phyloP scores from a whole-genome alignment of 2,329 filamentous ascomycete species.

The Lachnellula willkommii region DNA sequence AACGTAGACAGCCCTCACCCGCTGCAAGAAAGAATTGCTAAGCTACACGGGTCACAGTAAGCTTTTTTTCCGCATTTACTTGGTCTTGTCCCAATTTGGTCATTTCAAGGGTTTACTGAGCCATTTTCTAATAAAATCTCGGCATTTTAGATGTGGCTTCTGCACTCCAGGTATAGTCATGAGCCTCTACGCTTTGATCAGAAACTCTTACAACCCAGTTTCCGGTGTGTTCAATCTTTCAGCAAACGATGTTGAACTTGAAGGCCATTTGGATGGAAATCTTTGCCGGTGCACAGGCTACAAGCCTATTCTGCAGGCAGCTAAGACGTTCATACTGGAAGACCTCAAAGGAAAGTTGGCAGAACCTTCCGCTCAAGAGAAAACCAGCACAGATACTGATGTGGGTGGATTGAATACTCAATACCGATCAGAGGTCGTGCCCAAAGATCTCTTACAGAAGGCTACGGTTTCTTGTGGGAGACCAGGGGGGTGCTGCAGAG shows the following conservation, averaged over 20 bases:
- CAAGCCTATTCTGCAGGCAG: slow-evolving; percentile 86
- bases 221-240: slow-evolving; percentile 32
- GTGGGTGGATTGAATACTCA: slow-evolving; percentile 68
- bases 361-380: no score
- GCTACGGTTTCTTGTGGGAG: slow-evolving; percentile 56
- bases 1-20: slow-evolving; percentile 83
- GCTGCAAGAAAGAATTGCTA: slow-evolving; percentile 83
- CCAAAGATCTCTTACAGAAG: slow-evolving; percentile 6
- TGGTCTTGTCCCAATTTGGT: background rate
- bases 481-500: slow-evolving; percentile 63
- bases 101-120: slow-evolving; percentile 30
- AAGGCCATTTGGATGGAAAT: slow-evolving; percentile 92
- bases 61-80: no score
- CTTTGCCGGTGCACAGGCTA: slow-evolving; percentile 93
- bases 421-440: slow-evolving; percentile 31
- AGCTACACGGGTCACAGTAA: slow-evolving; percentile 60
- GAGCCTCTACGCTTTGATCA: slow-evolving; percentile 87
- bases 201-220: slow-evolving; percentile 69
- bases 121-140: slow-evolving; percentile 53
- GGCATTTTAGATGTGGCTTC: slow-evolving; percentile 74
- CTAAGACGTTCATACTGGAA: slow-evolving; percentile 70
- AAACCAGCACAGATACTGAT: slow-evolving; percentile 36
- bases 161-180: slow-evolving; percentile 98
- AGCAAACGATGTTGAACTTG: slow-evolving; percentile 69
- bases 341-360: slow-evolving; percentile 43